Evolutionary conservation across 164 flowering plant genomes (phyloP).

Genomic region (Umbilicus rupestris): DNA sequence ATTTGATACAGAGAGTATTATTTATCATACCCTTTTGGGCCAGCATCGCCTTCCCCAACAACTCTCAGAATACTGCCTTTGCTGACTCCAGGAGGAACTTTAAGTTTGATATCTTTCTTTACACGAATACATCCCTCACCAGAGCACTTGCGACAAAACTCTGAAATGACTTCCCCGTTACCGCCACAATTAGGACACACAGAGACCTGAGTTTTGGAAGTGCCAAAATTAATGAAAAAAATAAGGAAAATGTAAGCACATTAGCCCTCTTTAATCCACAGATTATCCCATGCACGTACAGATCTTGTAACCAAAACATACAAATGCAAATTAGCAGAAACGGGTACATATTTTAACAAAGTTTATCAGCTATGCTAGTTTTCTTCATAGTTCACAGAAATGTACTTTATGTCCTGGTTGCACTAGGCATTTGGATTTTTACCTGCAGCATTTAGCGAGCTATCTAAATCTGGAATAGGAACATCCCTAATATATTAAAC

Average conservation of each 20-base stretch:
- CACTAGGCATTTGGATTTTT: background rate
- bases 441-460: background rate
- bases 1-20: slow-evolving; percentile 2
- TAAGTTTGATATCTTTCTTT: slow-evolving; percentile 84
- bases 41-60: slow-evolving; percentile 92
- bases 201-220: slow-evolving; percentile 46
- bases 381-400: background rate
- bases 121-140: slow-evolving; percentile 81
- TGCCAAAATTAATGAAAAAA: background rate
- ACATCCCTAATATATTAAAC: too few relatives aligned
- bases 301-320: background rate
- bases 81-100: slow-evolving; percentile 93
- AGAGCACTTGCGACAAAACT: slow-evolving; percentile 76
- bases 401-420: background rate
- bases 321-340: background rate
- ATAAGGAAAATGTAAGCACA: background rate
- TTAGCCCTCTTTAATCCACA: background rate
- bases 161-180: slow-evolving; percentile 84
- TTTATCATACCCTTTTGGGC: slow-evolving; percentile 71
- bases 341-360: background rate
- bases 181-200: slow-evolving; percentile 94
- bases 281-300: too few relatives aligned
- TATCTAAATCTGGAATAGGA: too few relatives aligned
- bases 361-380: background rate
- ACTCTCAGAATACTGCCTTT: slow-evolving; percentile 90